Percentiles rank a stretch among this genome's conserved stretches.
These are phyloP conservation scores for Gossypium bickii DNA, from an alignment of 345 rosid species.

Conservation along the genomic window DNA sequence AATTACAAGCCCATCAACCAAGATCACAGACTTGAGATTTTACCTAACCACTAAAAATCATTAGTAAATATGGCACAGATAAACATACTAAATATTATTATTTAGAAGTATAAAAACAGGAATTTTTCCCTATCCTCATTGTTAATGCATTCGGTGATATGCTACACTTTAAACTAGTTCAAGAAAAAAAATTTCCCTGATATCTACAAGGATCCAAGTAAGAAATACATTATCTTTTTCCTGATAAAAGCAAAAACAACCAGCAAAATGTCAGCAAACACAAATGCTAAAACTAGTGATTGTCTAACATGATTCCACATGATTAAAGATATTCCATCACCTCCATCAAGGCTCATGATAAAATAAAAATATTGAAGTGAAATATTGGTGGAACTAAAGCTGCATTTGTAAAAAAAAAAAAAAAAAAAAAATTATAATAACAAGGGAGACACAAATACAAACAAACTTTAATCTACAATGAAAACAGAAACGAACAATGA, in stretches of 20 bases:
- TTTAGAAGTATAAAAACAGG: neutral
- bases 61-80: neutral
- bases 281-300: neutral
- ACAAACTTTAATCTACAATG: neutral
- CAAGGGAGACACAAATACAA: too few relatives aligned
- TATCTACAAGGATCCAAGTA: neutral
- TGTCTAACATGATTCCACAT: neutral
- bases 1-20: neutral
- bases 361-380: neutral
- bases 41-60: too few relatives aligned
- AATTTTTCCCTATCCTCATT: neutral
- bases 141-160: neutral
- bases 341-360: neutral
- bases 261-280: neutral
- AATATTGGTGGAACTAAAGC: neutral
- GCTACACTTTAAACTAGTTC: constrained; percentile 1
- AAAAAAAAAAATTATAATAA: too few relatives aligned
- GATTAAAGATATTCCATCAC: neutral
- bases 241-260: neutral
- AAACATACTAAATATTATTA: neutral
- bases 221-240: neutral
- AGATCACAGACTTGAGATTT: neutral
- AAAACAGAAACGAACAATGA: neutral
- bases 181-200: too few relatives aligned
- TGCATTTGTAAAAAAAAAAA: neutral